These are phyloP conservation scores for Coemansia sp. DNA, from an alignment of 192 early-diverging fungal species.

Conservation along the genomic window DNA sequence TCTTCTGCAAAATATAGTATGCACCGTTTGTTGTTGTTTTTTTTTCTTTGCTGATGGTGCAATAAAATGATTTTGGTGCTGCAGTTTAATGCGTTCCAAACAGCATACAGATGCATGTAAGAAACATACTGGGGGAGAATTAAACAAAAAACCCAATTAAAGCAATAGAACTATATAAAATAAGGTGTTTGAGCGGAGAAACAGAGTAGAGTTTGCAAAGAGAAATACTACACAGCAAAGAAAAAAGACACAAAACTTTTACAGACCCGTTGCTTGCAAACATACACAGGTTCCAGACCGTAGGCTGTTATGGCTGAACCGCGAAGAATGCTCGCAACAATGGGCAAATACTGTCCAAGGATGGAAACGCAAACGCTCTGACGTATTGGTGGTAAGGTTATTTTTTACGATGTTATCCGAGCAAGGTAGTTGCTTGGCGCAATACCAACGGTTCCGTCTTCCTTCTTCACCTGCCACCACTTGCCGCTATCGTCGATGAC, in stretches of 20 bases:
- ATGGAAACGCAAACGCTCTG: not conserved
- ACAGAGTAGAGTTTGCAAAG: not conserved
- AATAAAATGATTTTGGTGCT: not conserved
- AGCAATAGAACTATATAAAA: not conserved
- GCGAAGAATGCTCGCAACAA: not conserved
- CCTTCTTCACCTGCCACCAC: conserved; percentile 94
- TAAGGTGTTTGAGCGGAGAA: too few species aligned
- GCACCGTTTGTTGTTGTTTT: too few species aligned
- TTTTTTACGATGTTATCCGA: conserved; percentile 33
- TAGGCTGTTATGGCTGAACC: conserved; percentile 2
- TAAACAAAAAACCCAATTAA: not conserved
- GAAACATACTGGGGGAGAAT: not conserved
- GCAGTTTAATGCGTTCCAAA: not conserved
- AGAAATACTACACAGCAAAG: not conserved
- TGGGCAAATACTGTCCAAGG: not conserved
- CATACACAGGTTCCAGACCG: conserved; percentile 1
- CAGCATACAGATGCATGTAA: not conserved
- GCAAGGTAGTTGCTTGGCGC: conserved; percentile 84
- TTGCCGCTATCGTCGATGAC: conserved; percentile 91
- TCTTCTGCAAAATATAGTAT: too few species aligned
- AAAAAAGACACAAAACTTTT: conserved; percentile 5
- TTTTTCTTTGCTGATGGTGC: not conserved
- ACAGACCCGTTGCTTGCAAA: not conserved
- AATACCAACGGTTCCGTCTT: conserved; percentile 80
- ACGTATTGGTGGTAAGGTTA: too few species aligned